Evolutionary conservation across 2,329 filamentous ascomycete genomes (phyloP), one percentile per base, ranked within the genome.

Genomic region (Aspergillus sp.): DNA sequence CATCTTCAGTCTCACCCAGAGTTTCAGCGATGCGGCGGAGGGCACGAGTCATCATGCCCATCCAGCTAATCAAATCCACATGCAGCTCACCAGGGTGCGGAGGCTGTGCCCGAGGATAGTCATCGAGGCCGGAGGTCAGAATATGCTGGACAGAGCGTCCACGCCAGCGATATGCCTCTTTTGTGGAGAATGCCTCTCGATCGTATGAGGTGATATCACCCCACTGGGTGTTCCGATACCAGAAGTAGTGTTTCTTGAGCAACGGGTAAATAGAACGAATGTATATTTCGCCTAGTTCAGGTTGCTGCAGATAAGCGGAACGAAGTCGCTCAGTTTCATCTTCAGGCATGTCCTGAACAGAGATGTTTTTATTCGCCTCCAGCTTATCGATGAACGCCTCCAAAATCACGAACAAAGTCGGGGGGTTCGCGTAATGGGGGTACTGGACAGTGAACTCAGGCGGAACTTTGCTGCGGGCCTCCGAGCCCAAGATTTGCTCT

Each of bases 1-100:
- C 86, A 60, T 97, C 93, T 32, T 96, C 91, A 0, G 75, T 73
- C 59, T 91, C 82, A 44, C 82, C 86, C n/a, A 97, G 80, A 22
- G 85, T 83, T 43, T 83, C 76, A 1, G 91, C 90, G 61, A 96
- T 89, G 60, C 87, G 89, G 63, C 85, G 81, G 50, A 99, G 82
- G n/a, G 88, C 87, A 59, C 87, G 85, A 38, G 89, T 87, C 90
- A 96, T 95, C 76, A 96, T 84, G n/a, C 93, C 94, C 74, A 99
- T 88, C 94, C 94, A 99, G 48, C 89, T 89, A 70, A 99, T 88
- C 49, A 97, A 80, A 72, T 99, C 94, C 26, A 95, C 86, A 70
- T 99, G 93, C 46, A 99, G 82, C 82, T 99, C 94, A 64, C 90
- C 93, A 0, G 94, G 93, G 70, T 96, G 92, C 22, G 94, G 94